Conservation (phyloP, 805 yeast genomes). For the Yamadazyma philogaea region DNA sequence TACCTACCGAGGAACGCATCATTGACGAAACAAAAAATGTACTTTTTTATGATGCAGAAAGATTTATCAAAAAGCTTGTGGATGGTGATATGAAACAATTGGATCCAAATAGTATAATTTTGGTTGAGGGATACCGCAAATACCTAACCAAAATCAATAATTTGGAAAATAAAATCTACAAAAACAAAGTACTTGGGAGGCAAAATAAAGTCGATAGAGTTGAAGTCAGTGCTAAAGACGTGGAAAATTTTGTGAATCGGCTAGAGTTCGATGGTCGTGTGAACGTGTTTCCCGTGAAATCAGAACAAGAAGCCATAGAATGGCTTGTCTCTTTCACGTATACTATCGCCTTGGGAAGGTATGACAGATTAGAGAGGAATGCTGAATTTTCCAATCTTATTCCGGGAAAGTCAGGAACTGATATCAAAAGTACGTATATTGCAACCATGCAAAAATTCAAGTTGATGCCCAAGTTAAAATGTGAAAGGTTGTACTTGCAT, state of each 20-base stretch:
- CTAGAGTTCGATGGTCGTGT: slow-evolving; percentile 44
- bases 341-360: slow-evolving; percentile 49
- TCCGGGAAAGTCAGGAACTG: slow-evolving; percentile 51
- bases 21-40: slow-evolving; percentile 44
- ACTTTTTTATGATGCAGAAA: slow-evolving; percentile 46
- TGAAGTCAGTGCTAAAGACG: slow-evolving; percentile 38
- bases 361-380: slow-evolving; percentile 56
- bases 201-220: slow-evolving; percentile 16
- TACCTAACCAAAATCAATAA: slow-evolving; percentile 43
- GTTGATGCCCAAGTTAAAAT: slow-evolving; percentile 51
- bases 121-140: slow-evolving; percentile 47
- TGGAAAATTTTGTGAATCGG: slow-evolving; percentile 15
- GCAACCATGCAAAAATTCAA: slow-evolving; percentile 56
- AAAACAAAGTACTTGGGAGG: slow-evolving; percentile 13
- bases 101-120: background rate
- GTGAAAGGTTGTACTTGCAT: slow-evolving; percentile 41
- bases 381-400: slow-evolving; percentile 55
- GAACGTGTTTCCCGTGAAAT: slow-evolving; percentile 51
- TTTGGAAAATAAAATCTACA: slow-evolving; percentile 42
- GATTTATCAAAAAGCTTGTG: slow-evolving; percentile 28
- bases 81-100: background rate
- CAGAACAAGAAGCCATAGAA: slow-evolving; percentile 41
- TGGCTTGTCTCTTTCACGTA: slow-evolving; percentile 60
- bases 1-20: slow-evolving; percentile 46
- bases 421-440: slow-evolving; percentile 42